phyloP scores from a whole-genome alignment of 2,329 filamentous ascomycete genomes.

The Pyrenophora tritici-repentis region DNA sequence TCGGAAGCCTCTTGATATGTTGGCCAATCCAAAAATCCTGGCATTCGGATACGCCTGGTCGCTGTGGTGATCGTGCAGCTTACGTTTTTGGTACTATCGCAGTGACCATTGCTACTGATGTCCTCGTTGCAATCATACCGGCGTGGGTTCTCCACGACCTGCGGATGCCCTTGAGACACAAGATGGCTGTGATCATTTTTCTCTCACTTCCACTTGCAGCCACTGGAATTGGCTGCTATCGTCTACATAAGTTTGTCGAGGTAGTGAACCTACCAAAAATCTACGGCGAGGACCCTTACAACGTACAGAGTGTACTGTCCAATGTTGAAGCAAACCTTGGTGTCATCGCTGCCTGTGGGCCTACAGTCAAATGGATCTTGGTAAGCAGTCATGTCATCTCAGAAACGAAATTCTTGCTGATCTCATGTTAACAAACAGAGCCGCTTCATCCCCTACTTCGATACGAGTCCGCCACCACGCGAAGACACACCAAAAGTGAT shows the following conservation, averaged over 20 bases:
- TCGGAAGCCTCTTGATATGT: conserved; percentile 8
- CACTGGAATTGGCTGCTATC: conserved; percentile 14
- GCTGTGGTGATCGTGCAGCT: not conserved
- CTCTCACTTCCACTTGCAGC: conserved; percentile 12
- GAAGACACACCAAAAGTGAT: no score
- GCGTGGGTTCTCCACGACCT: conserved; percentile 14
- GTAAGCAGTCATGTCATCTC: no score
- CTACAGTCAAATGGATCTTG: conserved; percentile 16
- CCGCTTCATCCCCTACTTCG: conserved; percentile 9
- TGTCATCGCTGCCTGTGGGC: conserved; percentile 11
- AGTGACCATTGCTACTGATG: conserved; percentile 11
- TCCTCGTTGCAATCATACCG: conserved; percentile 14
- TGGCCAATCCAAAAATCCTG: conserved; percentile 10
- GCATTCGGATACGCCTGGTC: not conserved
- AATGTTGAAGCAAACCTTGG: conserved; percentile 14
- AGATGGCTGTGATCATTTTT: conserved; percentile 5
- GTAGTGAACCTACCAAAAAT: not conserved
- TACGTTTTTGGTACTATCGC: conserved; percentile 8
- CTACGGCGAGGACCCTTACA: conserved; percentile 4
- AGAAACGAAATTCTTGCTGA: no score
- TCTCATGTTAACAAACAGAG: not conserved
- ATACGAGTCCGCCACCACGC: no score
- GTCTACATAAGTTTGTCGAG: conserved; percentile 6
- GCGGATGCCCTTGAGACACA: conserved; percentile 9
- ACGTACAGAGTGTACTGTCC: conserved; percentile 9